Evolutionary conservation across 2,329 filamentous ascomycete species (phyloP), one percentile per base, ranked within the genome.

Genomic region (Eutypella sp.): DNA sequence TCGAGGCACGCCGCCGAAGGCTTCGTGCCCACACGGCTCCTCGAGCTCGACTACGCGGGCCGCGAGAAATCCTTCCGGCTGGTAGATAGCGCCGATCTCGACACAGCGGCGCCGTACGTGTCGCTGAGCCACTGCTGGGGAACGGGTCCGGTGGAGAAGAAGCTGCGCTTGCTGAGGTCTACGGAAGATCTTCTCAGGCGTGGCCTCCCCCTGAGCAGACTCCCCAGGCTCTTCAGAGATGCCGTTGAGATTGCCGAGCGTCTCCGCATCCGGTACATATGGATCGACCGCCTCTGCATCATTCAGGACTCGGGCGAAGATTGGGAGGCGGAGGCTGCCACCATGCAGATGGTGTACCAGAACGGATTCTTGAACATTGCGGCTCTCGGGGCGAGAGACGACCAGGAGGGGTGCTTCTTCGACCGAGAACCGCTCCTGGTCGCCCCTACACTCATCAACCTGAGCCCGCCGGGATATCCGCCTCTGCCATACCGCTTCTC

Each of bases 231-330:
- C 0, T 57, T 56, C 37, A 50, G 46, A 2, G 18, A 57, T 18
- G 48, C 53, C 2, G 50, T 55, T 16, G 45, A 50, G 20, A 44
- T 57, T 2, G 38, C 41, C 20, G 51, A 45, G n/a, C 41, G 48
- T n/a, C 20, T 57, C 13, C 16, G 41, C 2, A 18, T 58, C 29
- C 45, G 45, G 4, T 55, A 58, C 40, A 37, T 59, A 7, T 60
- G 56, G 57, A 55, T 60, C 7, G 56, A 60, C 38, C 40, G 52
- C 1, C 42, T 59, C 2, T 61, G 52, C 33, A 58, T 59, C 19
- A 25, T 58, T 4, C 55, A 58, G n/a, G 49, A 59, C 36, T 55
- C 48, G 1, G 44, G 6, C 10, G 39, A 50, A 1, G 55, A 57
- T 44, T 55, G 55, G 55, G 31, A 18, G 2, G 36, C 24, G 2